These are phyloP conservation scores for Dendrobium chrysotoxum DNA, from an alignment of 106 monocot species.

Conservation along the genomic window DNA sequence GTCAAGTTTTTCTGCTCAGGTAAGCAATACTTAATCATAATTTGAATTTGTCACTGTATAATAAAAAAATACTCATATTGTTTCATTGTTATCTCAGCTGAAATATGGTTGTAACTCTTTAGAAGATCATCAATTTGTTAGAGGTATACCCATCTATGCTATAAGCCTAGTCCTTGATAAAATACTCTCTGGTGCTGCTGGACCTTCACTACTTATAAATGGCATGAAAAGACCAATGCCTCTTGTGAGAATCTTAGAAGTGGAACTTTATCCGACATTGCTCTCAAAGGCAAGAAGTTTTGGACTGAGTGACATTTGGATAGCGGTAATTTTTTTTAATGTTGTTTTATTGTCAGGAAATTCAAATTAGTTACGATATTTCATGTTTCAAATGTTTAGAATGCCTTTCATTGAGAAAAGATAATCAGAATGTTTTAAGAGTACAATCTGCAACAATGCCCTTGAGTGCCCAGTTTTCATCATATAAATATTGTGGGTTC, in stretches of 20 bases:
- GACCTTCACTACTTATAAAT: constrained; percentile 69
- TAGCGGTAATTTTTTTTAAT: constrained; percentile 46
- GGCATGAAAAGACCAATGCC: constrained; percentile 89
- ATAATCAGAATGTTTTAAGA: too few relatives aligned
- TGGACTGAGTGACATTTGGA: constrained; percentile 81
- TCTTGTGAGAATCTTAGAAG: constrained; percentile 73
- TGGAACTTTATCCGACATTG: constrained; percentile 89
- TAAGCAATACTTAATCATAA: constrained; percentile 12
- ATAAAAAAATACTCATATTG: constrained; percentile 5
- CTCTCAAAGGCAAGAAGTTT: constrained; percentile 94
- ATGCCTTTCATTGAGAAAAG: too few relatives aligned
- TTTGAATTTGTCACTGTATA: not conserved
- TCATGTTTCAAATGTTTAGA: not conserved
- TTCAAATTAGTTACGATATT: not conserved
- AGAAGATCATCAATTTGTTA: constrained; percentile 90
- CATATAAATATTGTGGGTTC: not conserved
- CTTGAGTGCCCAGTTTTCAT: not conserved
- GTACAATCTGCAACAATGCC: not conserved
- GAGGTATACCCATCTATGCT: constrained; percentile 85
- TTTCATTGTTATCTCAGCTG: constrained; percentile 14
- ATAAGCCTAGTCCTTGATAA: constrained; percentile 80
- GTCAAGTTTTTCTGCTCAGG: constrained; percentile 99
- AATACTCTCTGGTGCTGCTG: constrained; percentile 44
- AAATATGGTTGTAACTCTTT: constrained; percentile 19
- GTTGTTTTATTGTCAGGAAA: not conserved